These are phyloP conservation scores for Ogataea parapolymorpha DNA, from an alignment of 805 yeast species.

Conservation along the genomic window DNA sequence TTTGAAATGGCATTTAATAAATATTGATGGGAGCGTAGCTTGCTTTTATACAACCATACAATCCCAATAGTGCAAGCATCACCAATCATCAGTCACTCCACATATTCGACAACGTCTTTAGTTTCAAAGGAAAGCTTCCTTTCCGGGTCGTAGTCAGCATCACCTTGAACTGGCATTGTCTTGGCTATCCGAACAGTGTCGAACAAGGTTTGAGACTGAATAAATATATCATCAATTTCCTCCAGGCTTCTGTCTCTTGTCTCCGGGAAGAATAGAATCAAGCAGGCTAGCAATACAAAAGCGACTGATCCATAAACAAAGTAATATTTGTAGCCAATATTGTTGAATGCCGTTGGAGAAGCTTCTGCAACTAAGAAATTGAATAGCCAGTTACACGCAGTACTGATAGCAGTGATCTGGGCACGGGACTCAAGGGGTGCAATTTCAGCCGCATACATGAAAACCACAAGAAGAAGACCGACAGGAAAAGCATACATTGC, in stretches of 20 bases:
- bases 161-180: background rate
- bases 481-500: constrained; percentile 4
- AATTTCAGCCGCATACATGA: constrained; percentile 45
- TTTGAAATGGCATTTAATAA: too few relatives aligned
- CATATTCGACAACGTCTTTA: background rate
- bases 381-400: constrained; percentile 69
- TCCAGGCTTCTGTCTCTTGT: constrained; percentile 60
- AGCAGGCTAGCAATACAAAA: background rate
- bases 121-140: background rate
- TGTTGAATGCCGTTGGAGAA: constrained; percentile 48
- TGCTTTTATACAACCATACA: too few relatives aligned
- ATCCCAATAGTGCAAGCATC: too few relatives aligned
- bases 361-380: constrained; percentile 46
- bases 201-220: background rate
- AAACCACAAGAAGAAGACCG: constrained; percentile 4
- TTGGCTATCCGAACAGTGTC: background rate
- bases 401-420: constrained; percentile 57
- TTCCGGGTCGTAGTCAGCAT: background rate
- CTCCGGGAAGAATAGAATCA: constrained; percentile 49
- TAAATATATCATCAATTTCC: constrained; percentile 59
- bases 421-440: constrained; percentile 66
- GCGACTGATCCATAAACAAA: constrained; percentile 2
- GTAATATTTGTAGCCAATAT: constrained; percentile 48
- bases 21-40: too few relatives aligned
- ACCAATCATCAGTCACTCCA: background rate